Evolutionary conservation across 768 basidiomycete genomes (phyloP).

Genomic region (Dacryopinax primogenitus): DNA sequence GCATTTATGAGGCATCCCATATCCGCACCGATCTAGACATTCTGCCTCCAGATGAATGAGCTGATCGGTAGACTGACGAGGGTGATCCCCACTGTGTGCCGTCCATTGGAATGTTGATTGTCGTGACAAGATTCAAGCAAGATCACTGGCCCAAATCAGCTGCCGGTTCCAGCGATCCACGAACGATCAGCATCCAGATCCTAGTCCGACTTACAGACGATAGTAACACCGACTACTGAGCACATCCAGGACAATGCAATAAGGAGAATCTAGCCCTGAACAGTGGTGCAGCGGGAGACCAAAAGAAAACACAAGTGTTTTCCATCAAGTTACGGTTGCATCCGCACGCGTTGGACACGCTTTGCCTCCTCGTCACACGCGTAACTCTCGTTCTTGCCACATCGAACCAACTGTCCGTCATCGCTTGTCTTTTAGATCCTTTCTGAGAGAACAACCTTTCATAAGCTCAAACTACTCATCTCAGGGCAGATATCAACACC

Average conservation of each 20-base stretch:
- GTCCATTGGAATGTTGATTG: constrained; percentile 3
- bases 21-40: neutral
- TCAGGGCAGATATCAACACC: too few species aligned
- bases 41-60: neutral
- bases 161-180: too few species aligned
- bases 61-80: neutral
- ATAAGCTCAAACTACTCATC: too few species aligned
- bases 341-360: neutral
- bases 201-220: too few species aligned
- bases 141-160: too few species aligned
- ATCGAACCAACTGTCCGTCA: too few species aligned
- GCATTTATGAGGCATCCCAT: constrained; percentile 4
- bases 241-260: too few species aligned
- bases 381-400: neutral
- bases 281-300: neutral
- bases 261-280: too few species aligned
- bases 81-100: neutral
- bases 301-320: neutral
- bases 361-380: neutral
- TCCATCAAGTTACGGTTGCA: neutral
- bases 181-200: too few species aligned
- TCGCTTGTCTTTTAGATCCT: too few species aligned
- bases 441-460: too few species aligned
- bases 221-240: neutral
- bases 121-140: neutral